Evolutionary conservation across 2,329 filamentous ascomycete species (phyloP).

Genomic region (Mycocentrospora acerina): DNA sequence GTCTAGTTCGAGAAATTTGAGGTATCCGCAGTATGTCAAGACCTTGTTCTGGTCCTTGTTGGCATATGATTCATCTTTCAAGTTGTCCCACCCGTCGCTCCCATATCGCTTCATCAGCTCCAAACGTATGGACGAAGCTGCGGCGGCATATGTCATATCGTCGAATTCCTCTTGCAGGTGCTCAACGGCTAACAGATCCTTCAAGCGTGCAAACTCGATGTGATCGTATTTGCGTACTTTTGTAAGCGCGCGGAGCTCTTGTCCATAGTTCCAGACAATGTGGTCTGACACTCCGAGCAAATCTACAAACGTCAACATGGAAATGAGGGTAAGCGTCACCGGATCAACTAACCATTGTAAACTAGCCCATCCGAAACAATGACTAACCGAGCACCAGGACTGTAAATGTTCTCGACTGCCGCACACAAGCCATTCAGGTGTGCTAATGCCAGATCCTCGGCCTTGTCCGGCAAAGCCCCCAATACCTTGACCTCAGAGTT

Average conservation of each 20-base stretch:
- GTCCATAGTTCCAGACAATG: conserved; percentile 43
- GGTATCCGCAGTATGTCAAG: conserved; percentile 21
- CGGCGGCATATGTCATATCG: conserved; percentile 16
- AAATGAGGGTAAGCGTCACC: neutral
- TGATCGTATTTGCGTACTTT: conserved; percentile 12
- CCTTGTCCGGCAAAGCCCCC: conserved; percentile 48
- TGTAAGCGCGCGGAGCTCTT: conserved; percentile 12
- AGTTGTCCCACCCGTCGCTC: conserved; percentile 11
- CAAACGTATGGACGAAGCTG: conserved; percentile 17
- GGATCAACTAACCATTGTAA: conserved; percentile 33
- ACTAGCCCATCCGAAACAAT: conserved; percentile 48
- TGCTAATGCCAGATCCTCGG: conserved; percentile 45
- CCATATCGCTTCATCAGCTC: conserved; percentile 18
- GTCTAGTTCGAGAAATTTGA: conserved; percentile 18
- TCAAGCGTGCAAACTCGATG: conserved; percentile 17
- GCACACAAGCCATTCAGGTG: conserved; percentile 45
- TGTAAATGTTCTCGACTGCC: conserved; percentile 43
- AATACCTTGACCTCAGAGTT: conserved; percentile 58
- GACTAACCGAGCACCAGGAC: conserved; percentile 40
- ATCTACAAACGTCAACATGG: conserved; percentile 21
- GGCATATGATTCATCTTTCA: conserved; percentile 9
- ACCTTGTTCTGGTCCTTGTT: conserved; percentile 12
- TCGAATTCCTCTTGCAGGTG: conserved; percentile 10
- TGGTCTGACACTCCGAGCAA: conserved; percentile 46
- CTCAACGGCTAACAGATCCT: conserved; percentile 13